These are phyloP conservation scores for Oxyria digyna DNA, from an alignment of 148 eudicot genomes.

Conservation along the genomic window DNA sequence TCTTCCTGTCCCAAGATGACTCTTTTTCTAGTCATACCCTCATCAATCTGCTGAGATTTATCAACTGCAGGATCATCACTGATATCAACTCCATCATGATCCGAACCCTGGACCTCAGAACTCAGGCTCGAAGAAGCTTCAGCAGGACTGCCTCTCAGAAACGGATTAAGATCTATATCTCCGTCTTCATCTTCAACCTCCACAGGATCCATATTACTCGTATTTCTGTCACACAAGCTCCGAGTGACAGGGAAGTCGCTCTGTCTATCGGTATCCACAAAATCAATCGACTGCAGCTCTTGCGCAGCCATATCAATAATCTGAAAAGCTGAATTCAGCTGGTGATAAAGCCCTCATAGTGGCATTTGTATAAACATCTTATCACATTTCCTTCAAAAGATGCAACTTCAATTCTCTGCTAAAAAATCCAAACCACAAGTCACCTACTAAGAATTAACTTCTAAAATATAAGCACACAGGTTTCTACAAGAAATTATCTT, in stretches of 20 bases:
- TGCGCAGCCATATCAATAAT: conserved; percentile 5
- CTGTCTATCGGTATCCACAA: conserved; percentile 2
- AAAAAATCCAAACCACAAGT: not conserved
- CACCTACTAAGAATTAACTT: not conserved
- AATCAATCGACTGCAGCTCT: conserved; percentile 15
- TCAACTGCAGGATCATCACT: conserved; percentile 18
- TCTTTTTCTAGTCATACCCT: not conserved
- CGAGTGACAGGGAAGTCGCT: conserved; percentile 13
- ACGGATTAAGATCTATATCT: conserved; percentile 90
- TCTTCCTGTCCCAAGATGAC: conserved; percentile 11
- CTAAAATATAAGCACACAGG: not conserved
- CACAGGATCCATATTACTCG: conserved; percentile 22
- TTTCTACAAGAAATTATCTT: not conserved
- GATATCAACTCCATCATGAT: conserved; percentile 29
- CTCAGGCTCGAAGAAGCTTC: conserved; percentile 93
- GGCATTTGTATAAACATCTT: not conserved
- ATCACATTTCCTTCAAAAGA: not conserved
- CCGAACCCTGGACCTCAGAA: conserved; percentile 71
- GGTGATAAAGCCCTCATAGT: conserved; percentile 6
- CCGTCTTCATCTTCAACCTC: conserved; percentile 67
- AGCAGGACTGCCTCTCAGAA: conserved; percentile 39
- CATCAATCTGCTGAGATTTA: conserved; percentile 8
- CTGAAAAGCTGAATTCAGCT: not conserved
- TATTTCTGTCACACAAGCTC: conserved; percentile 12
- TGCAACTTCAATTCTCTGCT: conserved; percentile 1